Evolutionary conservation across 2,329 filamentous ascomycete genomes (phyloP).

Genomic region (Ascochyta viciae-villosae): DNA sequence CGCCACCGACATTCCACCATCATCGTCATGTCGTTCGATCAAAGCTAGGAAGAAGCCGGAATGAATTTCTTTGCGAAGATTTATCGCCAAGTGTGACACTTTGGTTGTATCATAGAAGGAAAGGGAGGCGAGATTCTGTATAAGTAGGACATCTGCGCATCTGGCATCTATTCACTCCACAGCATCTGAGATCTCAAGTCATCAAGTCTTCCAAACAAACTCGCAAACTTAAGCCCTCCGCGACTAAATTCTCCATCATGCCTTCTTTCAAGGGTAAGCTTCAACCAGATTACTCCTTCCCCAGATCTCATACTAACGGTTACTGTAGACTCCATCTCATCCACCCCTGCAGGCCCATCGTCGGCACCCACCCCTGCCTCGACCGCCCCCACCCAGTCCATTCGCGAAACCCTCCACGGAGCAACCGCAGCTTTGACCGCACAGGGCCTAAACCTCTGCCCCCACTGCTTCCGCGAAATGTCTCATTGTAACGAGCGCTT

Average conservation of each 20-base stretch:
- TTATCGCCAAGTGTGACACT: slow-evolving; percentile 26
- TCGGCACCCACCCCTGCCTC: slow-evolving; percentile 30
- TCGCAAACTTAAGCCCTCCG: neutral
- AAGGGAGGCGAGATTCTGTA: slow-evolving; percentile 21
- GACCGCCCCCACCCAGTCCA: slow-evolving; percentile 21
- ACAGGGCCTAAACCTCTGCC: slow-evolving; percentile 35
- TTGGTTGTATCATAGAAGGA: slow-evolving; percentile 16
- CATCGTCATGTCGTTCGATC: slow-evolving; percentile 34
- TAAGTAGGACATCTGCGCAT: slow-evolving; percentile 19
- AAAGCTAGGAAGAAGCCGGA: slow-evolving; percentile 31
- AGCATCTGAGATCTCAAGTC: neutral
- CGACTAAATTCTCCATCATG: slow-evolving; percentile 18
- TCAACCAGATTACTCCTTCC: neutral
- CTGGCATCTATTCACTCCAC: slow-evolving; percentile 2
- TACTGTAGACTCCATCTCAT: slow-evolving; percentile 31
- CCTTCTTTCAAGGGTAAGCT: slow-evolving; percentile 31
- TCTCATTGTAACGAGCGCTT: slow-evolving; percentile 36
- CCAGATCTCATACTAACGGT: slow-evolving; percentile 2
- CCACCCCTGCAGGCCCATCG: slow-evolving; percentile 32
- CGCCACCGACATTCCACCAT: slow-evolving; percentile 29
- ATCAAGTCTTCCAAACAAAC: neutral
- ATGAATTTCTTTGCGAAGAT: slow-evolving; percentile 18
- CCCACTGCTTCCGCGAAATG: slow-evolving; percentile 38
- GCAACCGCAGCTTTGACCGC: slow-evolving; percentile 29
- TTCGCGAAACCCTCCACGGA: slow-evolving; percentile 32